A percentile compares a stretch with the other conserved stretches of the same genome.
Evolutionary conservation across 1,284 basidiomycete genomes (phyloP).

Genomic region (Ceratobasidium sp.): DNA sequence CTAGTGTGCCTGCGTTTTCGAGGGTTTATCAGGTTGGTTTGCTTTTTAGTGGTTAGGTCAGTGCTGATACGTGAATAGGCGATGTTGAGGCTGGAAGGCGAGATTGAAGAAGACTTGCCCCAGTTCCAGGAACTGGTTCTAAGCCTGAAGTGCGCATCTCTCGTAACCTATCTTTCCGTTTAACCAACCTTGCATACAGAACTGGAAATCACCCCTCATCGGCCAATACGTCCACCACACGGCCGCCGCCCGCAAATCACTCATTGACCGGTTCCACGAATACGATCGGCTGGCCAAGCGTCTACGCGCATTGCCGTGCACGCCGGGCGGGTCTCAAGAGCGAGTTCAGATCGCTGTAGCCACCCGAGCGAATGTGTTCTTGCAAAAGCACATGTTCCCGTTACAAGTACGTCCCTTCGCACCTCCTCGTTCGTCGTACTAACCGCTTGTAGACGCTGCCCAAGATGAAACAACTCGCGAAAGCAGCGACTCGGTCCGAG

Average conservation of each 20-base stretch:
- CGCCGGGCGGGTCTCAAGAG: constrained; percentile 76
- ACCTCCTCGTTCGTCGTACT: constrained; percentile 15
- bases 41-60: background rate
- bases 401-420: constrained; percentile 61
- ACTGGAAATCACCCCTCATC: constrained; percentile 48
- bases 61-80: constrained; percentile 52
- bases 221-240: constrained; percentile 58
- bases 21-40: constrained; percentile 70
- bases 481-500: constrained; percentile 43
- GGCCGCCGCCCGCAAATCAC: constrained; percentile 72
- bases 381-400: constrained; percentile 89
- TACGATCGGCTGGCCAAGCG: constrained; percentile 90
- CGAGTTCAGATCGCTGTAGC: constrained; percentile 83
- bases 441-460: constrained; percentile 62
- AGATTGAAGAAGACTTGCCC: constrained; percentile 71
- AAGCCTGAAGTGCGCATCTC: constrained; percentile 57
- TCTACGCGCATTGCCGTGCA: constrained; percentile 73
- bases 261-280: constrained; percentile 81
- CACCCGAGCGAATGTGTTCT: constrained; percentile 76
- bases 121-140: constrained; percentile 73
- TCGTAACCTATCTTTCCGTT: constrained; percentile 14
- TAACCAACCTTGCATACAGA: background rate
- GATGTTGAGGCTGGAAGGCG: constrained; percentile 78
- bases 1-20: constrained; percentile 66
- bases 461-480: constrained; percentile 48